phyloP scores from a whole-genome alignment of 345 rosid species.

The Brassica carinata region DNA sequence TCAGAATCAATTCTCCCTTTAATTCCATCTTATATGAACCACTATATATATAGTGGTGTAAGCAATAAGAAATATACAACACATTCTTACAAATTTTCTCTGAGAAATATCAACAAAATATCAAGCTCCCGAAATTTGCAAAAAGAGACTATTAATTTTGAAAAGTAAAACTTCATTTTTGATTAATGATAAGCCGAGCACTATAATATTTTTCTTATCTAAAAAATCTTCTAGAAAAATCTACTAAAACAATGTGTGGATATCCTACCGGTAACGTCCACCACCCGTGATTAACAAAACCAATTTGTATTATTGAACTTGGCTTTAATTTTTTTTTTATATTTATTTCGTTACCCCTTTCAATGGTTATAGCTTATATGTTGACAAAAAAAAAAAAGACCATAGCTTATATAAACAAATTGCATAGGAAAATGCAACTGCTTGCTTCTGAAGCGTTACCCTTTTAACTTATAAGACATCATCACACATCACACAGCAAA shows the following conservation, averaged over 20 bases:
- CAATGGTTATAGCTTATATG: not conserved
- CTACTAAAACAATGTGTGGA: conserved; percentile 17
- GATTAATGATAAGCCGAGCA: not conserved
- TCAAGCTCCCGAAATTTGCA: not conserved
- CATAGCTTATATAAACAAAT: not conserved
- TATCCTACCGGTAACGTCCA: conserved; percentile 3
- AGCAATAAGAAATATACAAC: too few species aligned
- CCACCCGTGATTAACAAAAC: conserved; percentile 14
- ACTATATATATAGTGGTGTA: too few species aligned
- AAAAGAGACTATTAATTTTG: not conserved
- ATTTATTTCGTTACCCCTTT: not conserved
- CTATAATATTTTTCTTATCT: too few species aligned
- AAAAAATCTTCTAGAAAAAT: not conserved
- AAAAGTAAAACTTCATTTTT: not conserved
- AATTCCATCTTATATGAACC: too few species aligned
- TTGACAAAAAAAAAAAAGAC: too few species aligned
- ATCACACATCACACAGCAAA: not conserved
- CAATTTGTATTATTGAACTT: not conserved
- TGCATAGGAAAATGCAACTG: conserved; percentile 37
- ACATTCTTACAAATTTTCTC: too few species aligned
- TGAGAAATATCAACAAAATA: not conserved
- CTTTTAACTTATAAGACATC: conserved; percentile 23
- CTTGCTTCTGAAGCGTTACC: conserved; percentile 39
- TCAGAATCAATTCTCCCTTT: too few species aligned
- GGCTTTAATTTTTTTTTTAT: not conserved